Evolutionary conservation across 2,329 filamentous ascomycete genomes (phyloP).

Genomic region (Akanthomyces muscarius): DNA sequence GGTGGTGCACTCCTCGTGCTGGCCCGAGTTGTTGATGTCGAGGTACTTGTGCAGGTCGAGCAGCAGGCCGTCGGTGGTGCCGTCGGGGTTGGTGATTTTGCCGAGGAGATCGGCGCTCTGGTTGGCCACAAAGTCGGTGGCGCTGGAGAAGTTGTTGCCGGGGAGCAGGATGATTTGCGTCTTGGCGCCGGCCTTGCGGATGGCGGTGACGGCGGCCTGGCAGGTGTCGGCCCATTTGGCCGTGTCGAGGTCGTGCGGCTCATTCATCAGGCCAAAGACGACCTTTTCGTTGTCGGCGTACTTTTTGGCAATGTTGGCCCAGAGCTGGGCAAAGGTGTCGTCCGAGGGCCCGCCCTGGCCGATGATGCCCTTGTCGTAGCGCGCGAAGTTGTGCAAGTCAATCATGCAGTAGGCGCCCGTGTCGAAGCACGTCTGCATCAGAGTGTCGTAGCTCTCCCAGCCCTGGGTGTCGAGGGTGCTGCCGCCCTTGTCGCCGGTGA

Average conservation of each 20-base stretch:
- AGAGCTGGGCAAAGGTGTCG: conserved; percentile 54
- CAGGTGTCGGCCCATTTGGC: conserved; percentile 55
- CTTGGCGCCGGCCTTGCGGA: conserved; percentile 60
- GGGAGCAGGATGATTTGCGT: conserved; percentile 61
- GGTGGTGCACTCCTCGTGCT: conserved; percentile 47
- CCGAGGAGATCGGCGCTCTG: conserved; percentile 49
- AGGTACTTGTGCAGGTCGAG: conserved; percentile 61
- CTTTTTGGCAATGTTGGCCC: conserved; percentile 54
- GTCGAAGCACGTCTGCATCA: conserved; percentile 53
- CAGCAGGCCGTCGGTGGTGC: conserved; percentile 51
- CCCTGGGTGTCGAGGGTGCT: conserved; percentile 46
- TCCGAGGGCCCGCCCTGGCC: conserved; percentile 62
- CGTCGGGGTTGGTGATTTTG: conserved; percentile 55
- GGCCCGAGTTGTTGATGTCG: conserved; percentile 54
- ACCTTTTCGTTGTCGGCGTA: conserved; percentile 53
- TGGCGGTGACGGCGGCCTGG: conserved; percentile 61
- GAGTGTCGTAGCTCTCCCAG: conserved; percentile 48
- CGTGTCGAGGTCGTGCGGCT: conserved; percentile 59
- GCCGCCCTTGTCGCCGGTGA: conserved; percentile 50
- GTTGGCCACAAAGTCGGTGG: conserved; percentile 43
- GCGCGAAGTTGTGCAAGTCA: conserved; percentile 56
- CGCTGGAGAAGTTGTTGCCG: conserved; percentile 56
- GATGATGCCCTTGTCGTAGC: conserved; percentile 59
- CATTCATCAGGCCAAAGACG: conserved; percentile 66
- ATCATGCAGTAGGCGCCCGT: conserved; percentile 57